Evolutionary conservation across 2,329 filamentous ascomycete genomes (phyloP).

Genomic region (Hypoxylon sp.): DNA sequence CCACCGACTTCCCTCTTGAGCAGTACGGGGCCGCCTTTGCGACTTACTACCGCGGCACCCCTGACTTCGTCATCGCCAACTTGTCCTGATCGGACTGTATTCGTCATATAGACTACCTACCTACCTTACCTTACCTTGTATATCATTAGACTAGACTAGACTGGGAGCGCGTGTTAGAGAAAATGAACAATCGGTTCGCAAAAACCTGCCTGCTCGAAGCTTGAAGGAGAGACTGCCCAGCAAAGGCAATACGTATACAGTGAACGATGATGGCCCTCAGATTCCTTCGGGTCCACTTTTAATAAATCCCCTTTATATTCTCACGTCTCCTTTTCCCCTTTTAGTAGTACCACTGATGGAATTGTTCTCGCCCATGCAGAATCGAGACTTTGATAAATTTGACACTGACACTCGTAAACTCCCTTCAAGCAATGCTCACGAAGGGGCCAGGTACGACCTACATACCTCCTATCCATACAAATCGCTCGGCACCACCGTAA

Average conservation of each 20-base stretch:
- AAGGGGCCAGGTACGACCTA: not conserved
- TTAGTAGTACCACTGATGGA: not conserved
- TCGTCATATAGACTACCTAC: not conserved
- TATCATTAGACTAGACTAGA: not conserved
- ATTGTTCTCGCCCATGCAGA: not conserved
- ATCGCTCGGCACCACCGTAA: slow-evolving; percentile 47
- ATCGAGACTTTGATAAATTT: not conserved
- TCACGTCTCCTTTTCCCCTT: not conserved
- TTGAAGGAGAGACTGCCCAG: not conserved
- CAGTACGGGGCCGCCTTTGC: slow-evolving; percentile 33
- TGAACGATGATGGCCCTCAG: not conserved
- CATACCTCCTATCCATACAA: slow-evolving; percentile 16
- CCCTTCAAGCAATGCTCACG: not conserved
- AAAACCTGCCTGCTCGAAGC: slow-evolving; percentile 8
- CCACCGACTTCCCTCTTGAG: slow-evolving; percentile 41
- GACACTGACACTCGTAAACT: not conserved
- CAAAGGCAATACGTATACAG: not conserved
- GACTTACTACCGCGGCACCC: slow-evolving; percentile 43
- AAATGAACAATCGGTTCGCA: slow-evolving; percentile 8
- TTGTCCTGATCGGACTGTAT: slow-evolving; percentile 12
- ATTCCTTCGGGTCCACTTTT: not conserved
- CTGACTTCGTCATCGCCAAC: slow-evolving; percentile 43
- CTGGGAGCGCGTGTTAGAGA: not conserved
- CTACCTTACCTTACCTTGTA: too few species aligned
- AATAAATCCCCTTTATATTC: not conserved